A percentile compares a stretch with the other conserved stretches of the same genome.
Conservation (phyloP, 2,329 filamentous ascomycete genomes). For the Lachnellula cervina region DNA sequence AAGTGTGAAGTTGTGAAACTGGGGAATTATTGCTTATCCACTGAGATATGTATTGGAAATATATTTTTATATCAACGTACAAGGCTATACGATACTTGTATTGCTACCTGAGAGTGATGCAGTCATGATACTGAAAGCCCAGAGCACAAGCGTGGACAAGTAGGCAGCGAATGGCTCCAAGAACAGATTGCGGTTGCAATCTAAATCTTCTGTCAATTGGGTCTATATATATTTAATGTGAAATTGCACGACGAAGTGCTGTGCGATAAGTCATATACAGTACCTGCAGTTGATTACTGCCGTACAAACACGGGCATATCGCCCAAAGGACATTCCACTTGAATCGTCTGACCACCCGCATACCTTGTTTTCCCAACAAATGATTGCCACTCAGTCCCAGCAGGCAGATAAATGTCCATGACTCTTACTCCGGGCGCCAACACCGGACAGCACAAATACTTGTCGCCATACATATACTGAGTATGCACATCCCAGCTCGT, state of each 20-base stretch:
- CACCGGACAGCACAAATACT: constrained; percentile 55
- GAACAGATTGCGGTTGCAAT: constrained; percentile 31
- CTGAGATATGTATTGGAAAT: too few species aligned
- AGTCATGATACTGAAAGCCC: constrained; percentile 33
- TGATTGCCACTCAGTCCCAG: constrained; percentile 40
- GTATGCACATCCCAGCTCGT: constrained; percentile 52
- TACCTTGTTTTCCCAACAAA: constrained; percentile 31
- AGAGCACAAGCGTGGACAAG: constrained; percentile 36
- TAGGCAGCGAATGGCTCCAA: constrained; percentile 37
- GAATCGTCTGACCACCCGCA: constrained; percentile 37
- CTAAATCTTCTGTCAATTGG: too few species aligned
- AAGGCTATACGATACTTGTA: too few species aligned
- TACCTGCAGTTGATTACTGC: too few species aligned
- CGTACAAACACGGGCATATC: constrained; percentile 43
- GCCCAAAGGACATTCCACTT: constrained; percentile 40
- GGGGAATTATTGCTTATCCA: too few species aligned
- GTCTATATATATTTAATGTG: too few species aligned
- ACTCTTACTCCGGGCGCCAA: constrained; percentile 41
- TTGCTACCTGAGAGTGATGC: too few species aligned
- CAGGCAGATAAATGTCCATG: constrained; percentile 48
- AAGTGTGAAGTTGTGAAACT: too few species aligned
- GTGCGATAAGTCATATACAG: too few species aligned
- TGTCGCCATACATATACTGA: constrained; percentile 60
- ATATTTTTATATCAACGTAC: too few species aligned
- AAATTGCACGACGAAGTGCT: too few species aligned